Conservation (phyloP, 441 rosid species). For the Adansonia madagascariensis region DNA sequence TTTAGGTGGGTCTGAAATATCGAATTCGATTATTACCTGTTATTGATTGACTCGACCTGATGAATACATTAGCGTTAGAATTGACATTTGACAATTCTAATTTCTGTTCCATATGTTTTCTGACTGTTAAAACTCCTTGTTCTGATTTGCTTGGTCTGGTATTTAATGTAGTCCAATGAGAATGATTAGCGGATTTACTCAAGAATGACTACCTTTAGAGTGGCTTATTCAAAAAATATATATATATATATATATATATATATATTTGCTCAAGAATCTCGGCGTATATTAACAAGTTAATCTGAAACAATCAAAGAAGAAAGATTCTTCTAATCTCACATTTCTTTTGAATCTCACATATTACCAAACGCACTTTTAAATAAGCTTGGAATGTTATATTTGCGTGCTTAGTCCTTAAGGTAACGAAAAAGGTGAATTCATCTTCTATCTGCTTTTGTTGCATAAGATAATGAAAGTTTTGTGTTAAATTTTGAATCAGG, state of each 20-base stretch:
- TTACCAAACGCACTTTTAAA: neutral
- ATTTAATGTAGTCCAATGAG: neutral
- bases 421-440: neutral
- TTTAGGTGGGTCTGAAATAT: neutral
- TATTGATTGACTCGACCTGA: constrained; percentile 9
- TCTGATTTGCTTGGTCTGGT: constrained; percentile 25
- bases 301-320: neutral
- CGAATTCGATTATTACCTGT: neutral
- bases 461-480: neutral
- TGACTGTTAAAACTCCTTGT: constrained; percentile 3
- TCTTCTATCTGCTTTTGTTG: neutral
- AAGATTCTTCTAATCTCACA: neutral
- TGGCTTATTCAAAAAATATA: neutral
- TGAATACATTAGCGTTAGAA: neutral
- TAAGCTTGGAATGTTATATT: neutral
- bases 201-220: neutral
- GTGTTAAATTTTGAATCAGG: neutral
- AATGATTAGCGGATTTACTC: neutral
- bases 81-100: neutral
- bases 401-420: neutral
- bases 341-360: constrained; percentile 4
- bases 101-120: neutral
- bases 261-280: neutral
- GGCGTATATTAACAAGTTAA: neutral
- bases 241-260: no score